Percentiles rank a stretch among this genome's conserved stretches.
Conservation (phyloP, 1,284 basidiomycete genomes). For the Trametes sp. region DNA sequence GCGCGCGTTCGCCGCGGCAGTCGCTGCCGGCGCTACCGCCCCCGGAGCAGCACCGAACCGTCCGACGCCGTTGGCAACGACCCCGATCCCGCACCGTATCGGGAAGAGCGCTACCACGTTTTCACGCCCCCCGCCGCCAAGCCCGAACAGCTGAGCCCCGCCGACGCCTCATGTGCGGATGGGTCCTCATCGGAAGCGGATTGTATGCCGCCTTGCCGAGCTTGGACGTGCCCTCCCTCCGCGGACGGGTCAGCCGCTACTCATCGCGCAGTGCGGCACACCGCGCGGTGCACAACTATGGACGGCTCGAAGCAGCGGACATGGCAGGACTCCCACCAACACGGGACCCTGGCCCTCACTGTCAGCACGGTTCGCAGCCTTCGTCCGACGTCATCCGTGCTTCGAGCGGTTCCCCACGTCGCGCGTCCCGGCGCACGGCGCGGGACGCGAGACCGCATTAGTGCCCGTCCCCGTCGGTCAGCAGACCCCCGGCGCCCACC, state of each 20-base stretch:
- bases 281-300: constrained; percentile 3
- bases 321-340: constrained; percentile 4
- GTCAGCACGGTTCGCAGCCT: constrained; percentile 17
- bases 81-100: constrained; percentile 21
- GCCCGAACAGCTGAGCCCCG: constrained; percentile 30
- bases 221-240: constrained; percentile 8
- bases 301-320: constrained; percentile 22
- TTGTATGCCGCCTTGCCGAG: constrained; percentile 1
- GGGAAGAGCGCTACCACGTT: constrained; percentile 38
- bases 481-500: constrained; percentile 18
- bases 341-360: constrained; percentile 2
- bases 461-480: constrained; percentile 25
- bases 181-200: constrained; percentile 3
- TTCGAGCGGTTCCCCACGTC: constrained; percentile 22
- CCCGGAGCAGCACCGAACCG: constrained; percentile 9
- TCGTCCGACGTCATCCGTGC: constrained; percentile 27
- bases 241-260: constrained; percentile 15
- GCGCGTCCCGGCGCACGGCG: constrained; percentile 15
- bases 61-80: constrained; percentile 6
- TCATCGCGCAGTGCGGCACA: constrained; percentile 10
- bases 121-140: constrained; percentile 41
- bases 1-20: constrained; percentile 38
- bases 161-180: constrained; percentile 8
- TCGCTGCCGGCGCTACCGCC: constrained; percentile 22
- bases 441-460: constrained; percentile 16